phyloP scores from a whole-genome alignment of 345 rosid species.

The Mercurialis annua region DNA sequence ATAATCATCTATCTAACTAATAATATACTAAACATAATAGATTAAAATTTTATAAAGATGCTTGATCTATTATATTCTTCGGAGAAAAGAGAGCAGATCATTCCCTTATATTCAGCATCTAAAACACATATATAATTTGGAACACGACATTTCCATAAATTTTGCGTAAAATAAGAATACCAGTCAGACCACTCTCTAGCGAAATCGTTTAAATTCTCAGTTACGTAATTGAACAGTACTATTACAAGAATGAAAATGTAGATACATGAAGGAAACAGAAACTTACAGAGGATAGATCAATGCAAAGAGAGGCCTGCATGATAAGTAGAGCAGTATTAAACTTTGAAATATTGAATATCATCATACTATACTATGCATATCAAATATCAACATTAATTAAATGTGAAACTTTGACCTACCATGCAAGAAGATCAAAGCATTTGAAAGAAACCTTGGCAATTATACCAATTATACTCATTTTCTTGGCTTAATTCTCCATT shows the following conservation, averaged over 20 bases:
- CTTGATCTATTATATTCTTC: too few relatives aligned
- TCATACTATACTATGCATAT: not conserved
- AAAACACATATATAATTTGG: too few relatives aligned
- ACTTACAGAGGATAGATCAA: slow-evolving; percentile 40
- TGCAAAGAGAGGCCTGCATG: slow-evolving; percentile 38
- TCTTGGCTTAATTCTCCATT: not conserved
- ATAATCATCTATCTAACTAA: not conserved
- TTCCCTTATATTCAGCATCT: too few relatives aligned
- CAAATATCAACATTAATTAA: not conserved
- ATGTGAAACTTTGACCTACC: slow-evolving; percentile 22
- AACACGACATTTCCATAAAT: too few relatives aligned
- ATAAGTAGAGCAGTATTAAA: not conserved
- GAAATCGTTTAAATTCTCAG: too few relatives aligned
- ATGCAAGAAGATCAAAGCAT: slow-evolving; percentile 27
- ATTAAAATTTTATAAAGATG: too few relatives aligned
- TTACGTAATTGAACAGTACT: not conserved
- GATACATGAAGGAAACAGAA: not conserved
- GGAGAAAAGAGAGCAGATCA: too few relatives aligned
- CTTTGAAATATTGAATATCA: not conserved
- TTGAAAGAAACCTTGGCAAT: slow-evolving; percentile 12
- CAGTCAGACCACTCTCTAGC: too few relatives aligned
- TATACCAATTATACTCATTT: slow-evolving; percentile 20
- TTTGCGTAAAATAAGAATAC: too few relatives aligned
- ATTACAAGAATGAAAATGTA: not conserved
- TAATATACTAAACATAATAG: too few relatives aligned